These are phyloP conservation scores for Dioscorea alata DNA, from an alignment of 106 monocot genomes.

Conservation along the genomic window DNA sequence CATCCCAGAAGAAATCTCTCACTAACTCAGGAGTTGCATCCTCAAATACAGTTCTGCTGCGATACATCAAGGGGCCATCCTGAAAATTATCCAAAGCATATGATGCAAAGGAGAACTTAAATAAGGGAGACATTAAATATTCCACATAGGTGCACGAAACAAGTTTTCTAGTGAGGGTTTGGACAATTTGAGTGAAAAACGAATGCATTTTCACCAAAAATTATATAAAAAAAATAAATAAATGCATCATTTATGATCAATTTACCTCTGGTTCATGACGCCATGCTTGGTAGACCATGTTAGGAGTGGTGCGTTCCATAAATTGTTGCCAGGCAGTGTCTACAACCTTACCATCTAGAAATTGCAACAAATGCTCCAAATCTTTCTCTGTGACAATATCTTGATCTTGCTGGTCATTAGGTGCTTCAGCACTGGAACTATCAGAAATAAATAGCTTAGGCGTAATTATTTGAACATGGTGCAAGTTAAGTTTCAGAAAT, in stretches of 20 bases:
- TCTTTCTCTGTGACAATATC: conserved; percentile 54
- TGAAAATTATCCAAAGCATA: conserved; percentile 12
- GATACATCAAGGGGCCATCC: conserved; percentile 67
- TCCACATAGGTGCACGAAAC: too few species aligned
- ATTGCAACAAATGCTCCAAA: conserved; percentile 47
- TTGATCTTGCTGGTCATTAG: too few species aligned
- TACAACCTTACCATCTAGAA: conserved; percentile 49
- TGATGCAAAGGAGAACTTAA: background rate
- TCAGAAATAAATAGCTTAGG: too few species aligned
- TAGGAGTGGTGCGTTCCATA: conserved; percentile 64
- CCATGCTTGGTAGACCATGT: conserved; percentile 81
- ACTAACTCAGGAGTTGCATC: conserved; percentile 92
- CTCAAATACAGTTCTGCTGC: conserved; percentile 88
- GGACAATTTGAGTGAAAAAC: too few species aligned
- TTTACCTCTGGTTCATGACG: conserved; percentile 68
- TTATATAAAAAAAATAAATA: too few species aligned
- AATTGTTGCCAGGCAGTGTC: conserved; percentile 54
- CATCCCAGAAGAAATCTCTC: conserved; percentile 98
- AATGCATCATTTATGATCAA: too few species aligned
- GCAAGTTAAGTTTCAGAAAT: too few species aligned
- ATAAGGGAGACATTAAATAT: too few species aligned
- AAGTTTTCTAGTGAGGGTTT: too few species aligned
- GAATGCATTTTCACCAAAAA: too few species aligned
- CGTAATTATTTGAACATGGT: too few species aligned
- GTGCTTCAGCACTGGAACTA: too few species aligned